These are phyloP conservation scores for Exutisphaerella laricina DNA, from an alignment of 2,329 filamentous ascomycete species.

Conservation along the genomic window DNA sequence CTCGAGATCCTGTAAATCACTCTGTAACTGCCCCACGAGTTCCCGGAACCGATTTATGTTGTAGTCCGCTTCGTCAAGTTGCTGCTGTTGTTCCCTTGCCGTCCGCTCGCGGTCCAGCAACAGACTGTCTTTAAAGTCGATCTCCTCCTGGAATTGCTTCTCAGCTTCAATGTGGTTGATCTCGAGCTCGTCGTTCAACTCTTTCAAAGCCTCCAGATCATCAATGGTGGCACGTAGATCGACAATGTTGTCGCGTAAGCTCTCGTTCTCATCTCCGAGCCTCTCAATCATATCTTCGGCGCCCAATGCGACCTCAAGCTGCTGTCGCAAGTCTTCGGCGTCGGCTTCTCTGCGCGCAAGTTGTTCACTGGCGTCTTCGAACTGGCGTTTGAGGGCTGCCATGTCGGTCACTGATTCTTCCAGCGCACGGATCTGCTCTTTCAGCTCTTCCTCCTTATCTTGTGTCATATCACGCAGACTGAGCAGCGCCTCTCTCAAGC, in stretches of 20 bases:
- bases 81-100: constrained; percentile 68
- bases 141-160: constrained; percentile 88
- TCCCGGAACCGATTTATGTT: constrained; percentile 84
- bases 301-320: constrained; percentile 80
- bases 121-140: constrained; percentile 79
- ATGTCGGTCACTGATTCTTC: constrained; percentile 40
- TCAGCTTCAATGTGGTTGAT: constrained; percentile 88
- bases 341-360: constrained; percentile 66
- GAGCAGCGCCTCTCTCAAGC: constrained; percentile 77
- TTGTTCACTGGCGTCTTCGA: constrained; percentile 65
- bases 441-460: constrained; percentile 74
- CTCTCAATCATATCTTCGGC: constrained; percentile 94
- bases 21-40: constrained; percentile 77
- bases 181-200: constrained; percentile 92
- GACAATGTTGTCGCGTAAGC: constrained; percentile 74
- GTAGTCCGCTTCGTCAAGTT: constrained; percentile 82
- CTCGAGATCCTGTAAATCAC: constrained; percentile 83
- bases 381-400: constrained; percentile 51
- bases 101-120: constrained; percentile 76
- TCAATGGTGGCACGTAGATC: constrained; percentile 76
- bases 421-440: constrained; percentile 49
- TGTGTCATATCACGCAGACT: constrained; percentile 80
- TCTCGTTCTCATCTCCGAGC: constrained; percentile 79
- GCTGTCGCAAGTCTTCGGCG: constrained; percentile 80
- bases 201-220: constrained; percentile 81